Conservation (phyloP, 176 grass and related monocot genomes). For the Carex littledalei region DNA sequence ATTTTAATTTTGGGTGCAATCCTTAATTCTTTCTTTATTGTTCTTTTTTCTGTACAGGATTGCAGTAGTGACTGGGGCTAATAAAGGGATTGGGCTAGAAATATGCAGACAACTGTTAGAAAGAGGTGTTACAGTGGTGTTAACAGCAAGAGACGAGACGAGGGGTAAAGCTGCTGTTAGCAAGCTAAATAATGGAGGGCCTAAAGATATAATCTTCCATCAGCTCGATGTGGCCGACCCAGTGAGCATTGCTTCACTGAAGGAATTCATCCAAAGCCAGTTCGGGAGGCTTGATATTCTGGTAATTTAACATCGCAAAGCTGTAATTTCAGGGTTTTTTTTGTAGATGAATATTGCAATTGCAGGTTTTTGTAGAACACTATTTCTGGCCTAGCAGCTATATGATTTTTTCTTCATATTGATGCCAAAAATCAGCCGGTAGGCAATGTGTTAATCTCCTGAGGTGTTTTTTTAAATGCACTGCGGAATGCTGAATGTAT, state of each 20-base stretch:
- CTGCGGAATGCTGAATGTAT: background rate
- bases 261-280: slow-evolving; percentile 23
- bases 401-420: background rate
- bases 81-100: slow-evolving; percentile 45
- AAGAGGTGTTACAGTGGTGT: slow-evolving; percentile 34
- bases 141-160: slow-evolving; percentile 41
- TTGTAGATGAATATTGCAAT: background rate
- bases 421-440: background rate
- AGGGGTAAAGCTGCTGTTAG: slow-evolving; percentile 33
- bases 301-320: background rate
- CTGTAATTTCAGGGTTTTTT: too few species aligned
- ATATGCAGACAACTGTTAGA: slow-evolving; percentile 41
- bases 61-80: slow-evolving; percentile 50
- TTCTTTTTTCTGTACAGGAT: slow-evolving; percentile 21
- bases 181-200: slow-evolving; percentile 16
- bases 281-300: slow-evolving; percentile 44
- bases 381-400: background rate
- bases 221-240: slow-evolving; percentile 40
- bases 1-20: too few species aligned
- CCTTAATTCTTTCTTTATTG: background rate
- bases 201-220: slow-evolving; percentile 32
- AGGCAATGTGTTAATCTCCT: background rate
- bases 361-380: background rate
- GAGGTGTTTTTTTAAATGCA: background rate
- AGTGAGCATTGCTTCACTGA: slow-evolving; percentile 26